A percentile compares a stretch with the other conserved stretches of the same genome.
Conservation (phyloP, 495 filamentous ascomycete genomes). For the Gamarada debralockiae region DNA sequence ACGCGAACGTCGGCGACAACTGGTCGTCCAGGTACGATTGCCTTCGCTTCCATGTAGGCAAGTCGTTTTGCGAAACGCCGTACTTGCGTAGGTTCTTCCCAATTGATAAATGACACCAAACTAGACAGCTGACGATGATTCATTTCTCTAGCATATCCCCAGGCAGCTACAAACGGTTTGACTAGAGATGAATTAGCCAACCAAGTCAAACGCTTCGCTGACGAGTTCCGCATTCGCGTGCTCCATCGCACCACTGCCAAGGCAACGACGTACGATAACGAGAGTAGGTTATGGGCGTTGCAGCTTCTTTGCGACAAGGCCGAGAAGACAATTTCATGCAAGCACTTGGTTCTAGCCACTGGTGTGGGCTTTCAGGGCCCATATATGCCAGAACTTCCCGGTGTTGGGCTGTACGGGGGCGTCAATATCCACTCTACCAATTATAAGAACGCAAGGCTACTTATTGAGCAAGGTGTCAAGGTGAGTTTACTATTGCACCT, state of each 20-base stretch:
- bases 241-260: conserved; percentile 25
- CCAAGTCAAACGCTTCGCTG: conserved; percentile 24
- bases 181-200: conserved; percentile 25
- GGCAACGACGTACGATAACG: conserved; percentile 22
- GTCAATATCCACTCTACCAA: conserved; percentile 25
- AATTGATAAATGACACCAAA: not conserved
- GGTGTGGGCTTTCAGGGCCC: conserved; percentile 26
- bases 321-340: conserved; percentile 13
- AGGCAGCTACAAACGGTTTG: conserved; percentile 23
- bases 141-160: not conserved
- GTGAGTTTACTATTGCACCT: not conserved
- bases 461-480: conserved; percentile 15
- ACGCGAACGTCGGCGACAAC: conserved; percentile 31
- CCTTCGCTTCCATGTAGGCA: conserved; percentile 30
- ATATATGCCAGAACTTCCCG: conserved; percentile 21
- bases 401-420: conserved; percentile 22
- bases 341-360: conserved; percentile 33
- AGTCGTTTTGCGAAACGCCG: conserved; percentile 24
- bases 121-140: not conserved
- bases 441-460: conserved; percentile 20
- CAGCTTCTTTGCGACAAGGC: conserved; percentile 7
- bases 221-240: conserved; percentile 28
- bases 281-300: conserved; percentile 23
- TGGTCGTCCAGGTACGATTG: conserved; percentile 32
- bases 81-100: conserved; percentile 21